Evolutionary conservation across 306 rosid species (phyloP), one percentile per base, ranked within the genome.

Genomic region (Dryas octopetala): DNA sequence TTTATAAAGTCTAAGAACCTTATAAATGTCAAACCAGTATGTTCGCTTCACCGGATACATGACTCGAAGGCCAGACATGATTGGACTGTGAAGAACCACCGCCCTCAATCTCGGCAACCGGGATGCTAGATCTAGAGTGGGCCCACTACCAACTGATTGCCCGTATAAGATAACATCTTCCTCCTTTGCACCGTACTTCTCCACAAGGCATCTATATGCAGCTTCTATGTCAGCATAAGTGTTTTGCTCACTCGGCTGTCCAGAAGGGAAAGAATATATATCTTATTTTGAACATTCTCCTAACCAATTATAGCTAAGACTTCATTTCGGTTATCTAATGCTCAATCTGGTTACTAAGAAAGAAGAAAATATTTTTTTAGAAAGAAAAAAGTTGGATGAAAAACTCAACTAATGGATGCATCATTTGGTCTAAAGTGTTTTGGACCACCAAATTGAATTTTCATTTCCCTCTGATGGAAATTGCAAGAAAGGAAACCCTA

Each of bases 101-200:
- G 98, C 97, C 83, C 98, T 85, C 77, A 95, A 93, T 78, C 83
- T 85, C 4, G 91, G 91, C 14, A 91, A 84, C 66, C 88, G 85
- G 41, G 88, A 54, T n/a, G 98, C 98, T 83, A 91, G 76, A 86
- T 95, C 98, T 17, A 92, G 77, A 13, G 98, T 90, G 3, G 98
- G 98, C 65, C 98, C 98, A 68, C 97, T 91, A 40, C 98, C 98
- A 79, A 95, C 97, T 64, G 98, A 95, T 69, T 95, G 97, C 76
- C 98, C 97, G 57, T 95, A 95, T 73, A 95, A 85, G 77, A 95
- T 90, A 73, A 95, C 79, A 85, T 95, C 97, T 80, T 95, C 98
- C 89, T 90, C 97, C 83, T 86, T 91, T 6, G 86, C 83, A 9
- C 89, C 96, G 79, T 89, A 95, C 82, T 80, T 88, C 79, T 95